Base-by-base conservation (phyloP, 2,329 filamentous ascomycete species). In the Aspergillus udagawae region DNA sequence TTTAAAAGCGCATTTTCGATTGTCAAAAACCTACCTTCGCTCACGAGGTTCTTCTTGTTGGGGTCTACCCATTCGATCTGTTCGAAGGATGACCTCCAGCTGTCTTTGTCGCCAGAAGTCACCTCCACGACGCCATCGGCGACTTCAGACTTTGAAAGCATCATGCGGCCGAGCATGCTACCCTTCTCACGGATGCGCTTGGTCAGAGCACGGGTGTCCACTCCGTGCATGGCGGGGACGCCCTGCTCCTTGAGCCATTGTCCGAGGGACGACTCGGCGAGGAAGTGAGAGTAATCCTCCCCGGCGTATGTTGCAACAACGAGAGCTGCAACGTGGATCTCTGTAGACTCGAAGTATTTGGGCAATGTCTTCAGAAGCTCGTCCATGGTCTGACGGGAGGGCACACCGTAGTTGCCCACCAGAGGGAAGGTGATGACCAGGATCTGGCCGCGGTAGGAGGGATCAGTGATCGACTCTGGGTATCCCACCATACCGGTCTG, bases 401-500 rank as follows among this genome's bases (percentile, higher is more conserved):
- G 94, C 28, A 97, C 94, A 74, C 93, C 93, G 79, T 99, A 99
- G 82, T 97, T 99, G 75, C 93, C 93, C 59, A 96, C 89, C 42
- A 97, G 82, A 58, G 93, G 94, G 75, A 96, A 97, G 54, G 93
- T 99, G 70, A 97, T 87, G 76, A 97, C 92, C 67, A 99, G 84
- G 67, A 99, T 96, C 80, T 99, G 93, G 65, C 94, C 90, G 65
- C 89, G 88, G 80, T 93, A 93, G 21, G 90, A 93, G 53, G 90
- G 90, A 70, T 93, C 90, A 70, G 90, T 92, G 83, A 93, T 87
- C 50, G 89, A 95, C 82, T 99, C 94, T 45, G 94, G 92, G 75
- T 99, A 99, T 71, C 94, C 94, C 67, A 97, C 94, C 92, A 97
- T 96, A 77, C 94, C 94, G 57, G 94, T 99, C 83, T 97, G 93